Base-by-base conservation (phyloP, 352 stramenopile genomes). In the Plasmopara muralis region DNA sequence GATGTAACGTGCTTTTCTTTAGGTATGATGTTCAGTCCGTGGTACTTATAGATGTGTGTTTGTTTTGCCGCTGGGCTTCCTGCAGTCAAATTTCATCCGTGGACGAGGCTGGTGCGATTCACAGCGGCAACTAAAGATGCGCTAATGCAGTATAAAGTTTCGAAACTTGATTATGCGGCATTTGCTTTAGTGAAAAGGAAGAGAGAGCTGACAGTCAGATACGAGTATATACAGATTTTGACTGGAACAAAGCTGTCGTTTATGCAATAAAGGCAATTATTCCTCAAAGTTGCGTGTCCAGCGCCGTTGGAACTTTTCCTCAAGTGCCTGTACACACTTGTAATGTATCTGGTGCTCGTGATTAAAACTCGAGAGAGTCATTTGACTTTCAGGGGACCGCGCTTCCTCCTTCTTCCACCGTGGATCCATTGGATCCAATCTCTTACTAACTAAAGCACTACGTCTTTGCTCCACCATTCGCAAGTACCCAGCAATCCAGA, bases 31-130 rank as follows among this genome's bases (percentile, higher is more conserved):
- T 25, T 3, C 20, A 25, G 20, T 3, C 1, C 3, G 20, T 35
- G 31, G 10, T 35, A 35, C 10, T 12, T 35, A 12, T 35, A 6
- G 1, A 12, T 8, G 10, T 12, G 6, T 12, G 45, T 64, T 42
- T 37, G 42, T 16, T 70, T 25, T 48, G 14, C 16, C 8, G 6
- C 13, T 41, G 35, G 62, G 4, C 47, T 43, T 16, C 16, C 47
- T 55, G 43, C 56, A 92, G 81, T 82, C 81, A 93, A 74, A 93
- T 93, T 74, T 93, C 83, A 62, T 90, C 81, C 34, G 83, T 93
- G 18, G 83, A 93, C 59, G 81, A 93, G 57, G 79, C 78, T 43
- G 83, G 83, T 38, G 60, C 80, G 29, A 80, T 93, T 53, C 81
- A 91, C 64, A 82, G 87, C 57, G 66, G 77, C 56, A 79, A 74